Percentiles rank a stretch among this genome's conserved stretches.
phyloP scores from a whole-genome alignment of 805 yeast genomes.

The Tetrapisispora pingtungensis region DNA sequence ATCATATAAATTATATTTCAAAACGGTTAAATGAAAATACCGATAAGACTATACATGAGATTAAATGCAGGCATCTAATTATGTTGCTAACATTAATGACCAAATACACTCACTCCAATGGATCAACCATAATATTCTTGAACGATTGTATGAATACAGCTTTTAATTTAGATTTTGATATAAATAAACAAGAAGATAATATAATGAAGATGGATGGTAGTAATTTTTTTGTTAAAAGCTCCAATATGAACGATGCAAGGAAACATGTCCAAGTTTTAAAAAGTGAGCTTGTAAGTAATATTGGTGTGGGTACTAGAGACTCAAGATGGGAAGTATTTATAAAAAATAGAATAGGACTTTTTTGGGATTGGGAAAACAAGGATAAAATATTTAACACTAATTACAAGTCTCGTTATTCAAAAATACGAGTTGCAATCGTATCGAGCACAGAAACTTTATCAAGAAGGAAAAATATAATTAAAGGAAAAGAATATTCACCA shows the following conservation, averaged over 20 bases:
- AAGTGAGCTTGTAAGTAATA: slow-evolving; percentile 24
- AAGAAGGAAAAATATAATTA: not conserved
- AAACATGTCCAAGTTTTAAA: slow-evolving; percentile 22
- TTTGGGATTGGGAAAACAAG: slow-evolving; percentile 22
- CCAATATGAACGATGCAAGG: not conserved
- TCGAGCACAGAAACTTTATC: slow-evolving; percentile 1
- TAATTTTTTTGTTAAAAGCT: slow-evolving; percentile 15
- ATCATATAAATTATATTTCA: slow-evolving; percentile 12
- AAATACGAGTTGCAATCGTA: slow-evolving; percentile 8
- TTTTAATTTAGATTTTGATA: slow-evolving; percentile 5
- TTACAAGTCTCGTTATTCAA: slow-evolving; percentile 1
- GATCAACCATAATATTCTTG: slow-evolving; percentile 18
- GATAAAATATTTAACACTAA: not conserved
- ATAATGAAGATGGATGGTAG: slow-evolving; percentile 12
- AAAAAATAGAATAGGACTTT: slow-evolving; percentile 19
- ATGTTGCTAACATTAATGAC: slow-evolving; percentile 21
- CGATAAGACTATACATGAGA: slow-evolving; percentile 16
- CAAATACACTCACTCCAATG: slow-evolving; percentile 17
- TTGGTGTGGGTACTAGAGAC: slow-evolving; percentile 24
- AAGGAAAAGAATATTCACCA: not conserved
- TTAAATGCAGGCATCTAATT: slow-evolving; percentile 21
- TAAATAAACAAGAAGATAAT: slow-evolving; percentile 8
- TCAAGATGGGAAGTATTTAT: slow-evolving; percentile 25
- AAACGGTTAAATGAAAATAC: not conserved
- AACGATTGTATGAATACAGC: slow-evolving; percentile 28